These are phyloP conservation scores for Monilinia fructicola DNA, from an alignment of 2,329 filamentous ascomycete genomes.

Conservation along the genomic window DNA sequence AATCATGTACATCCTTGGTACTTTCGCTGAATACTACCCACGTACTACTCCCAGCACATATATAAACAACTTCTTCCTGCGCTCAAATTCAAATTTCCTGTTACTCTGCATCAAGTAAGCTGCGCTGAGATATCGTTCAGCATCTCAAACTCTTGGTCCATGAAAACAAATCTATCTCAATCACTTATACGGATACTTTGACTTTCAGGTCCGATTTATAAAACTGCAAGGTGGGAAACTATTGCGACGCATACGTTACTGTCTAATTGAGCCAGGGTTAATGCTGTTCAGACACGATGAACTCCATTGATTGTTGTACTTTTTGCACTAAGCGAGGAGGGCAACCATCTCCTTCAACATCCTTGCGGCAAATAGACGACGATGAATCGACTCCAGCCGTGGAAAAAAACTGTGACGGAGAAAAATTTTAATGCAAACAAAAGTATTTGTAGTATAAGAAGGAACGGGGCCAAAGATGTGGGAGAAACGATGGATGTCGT, in stretches of 20 bases:
- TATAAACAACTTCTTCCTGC: no score
- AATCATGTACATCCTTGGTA: not conserved
- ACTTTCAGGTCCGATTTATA: not conserved
- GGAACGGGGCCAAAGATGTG: no score
- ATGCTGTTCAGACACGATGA: not conserved
- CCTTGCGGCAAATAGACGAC: not conserved
- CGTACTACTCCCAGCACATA: no score
- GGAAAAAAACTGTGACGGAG: no score
- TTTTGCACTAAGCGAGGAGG: not conserved
- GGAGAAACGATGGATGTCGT: no score
- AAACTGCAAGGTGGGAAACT: not conserved
- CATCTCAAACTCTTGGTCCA: not conserved
- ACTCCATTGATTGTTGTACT: not conserved
- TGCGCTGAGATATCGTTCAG: not conserved
- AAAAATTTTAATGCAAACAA: no score
- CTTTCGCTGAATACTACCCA: no score
- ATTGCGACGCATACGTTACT: not conserved
- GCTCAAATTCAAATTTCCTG: no score
- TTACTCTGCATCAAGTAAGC: no score
- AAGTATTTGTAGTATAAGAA: no score
- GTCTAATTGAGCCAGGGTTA: not conserved
- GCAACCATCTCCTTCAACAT: not conserved
- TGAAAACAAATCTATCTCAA: no score
- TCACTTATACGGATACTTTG: no score
- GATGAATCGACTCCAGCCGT: not conserved